These are phyloP conservation scores for Trichoderma sp. DNA, from an alignment of 2,329 filamentous ascomycete species.

Conservation along the genomic window DNA sequence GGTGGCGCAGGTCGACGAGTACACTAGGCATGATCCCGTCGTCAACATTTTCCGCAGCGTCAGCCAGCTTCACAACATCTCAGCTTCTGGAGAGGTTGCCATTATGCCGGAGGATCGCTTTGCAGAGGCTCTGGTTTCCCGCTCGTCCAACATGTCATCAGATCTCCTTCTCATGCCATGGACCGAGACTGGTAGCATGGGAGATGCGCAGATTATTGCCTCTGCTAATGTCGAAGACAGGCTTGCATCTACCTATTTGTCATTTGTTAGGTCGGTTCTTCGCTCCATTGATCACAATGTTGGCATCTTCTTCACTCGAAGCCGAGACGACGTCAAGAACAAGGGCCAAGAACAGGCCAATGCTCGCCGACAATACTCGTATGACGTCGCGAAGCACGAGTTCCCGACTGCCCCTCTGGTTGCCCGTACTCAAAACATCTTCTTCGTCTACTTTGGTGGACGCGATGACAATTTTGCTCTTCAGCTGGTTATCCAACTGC, in stretches of 20 bases:
- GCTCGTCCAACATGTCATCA: slow-evolving; percentile 65
- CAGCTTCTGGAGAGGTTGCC: slow-evolving; percentile 76
- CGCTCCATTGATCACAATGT: slow-evolving; percentile 66
- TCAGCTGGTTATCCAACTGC: slow-evolving; percentile 78
- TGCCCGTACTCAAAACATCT: slow-evolving; percentile 76
- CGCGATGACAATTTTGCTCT: slow-evolving; percentile 78
- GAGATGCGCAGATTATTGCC: slow-evolving; percentile 49
- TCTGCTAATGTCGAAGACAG: slow-evolving; percentile 35
- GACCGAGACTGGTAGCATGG: slow-evolving; percentile 77
- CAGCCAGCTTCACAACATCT: slow-evolving; percentile 77
- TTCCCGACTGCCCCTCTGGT: slow-evolving; percentile 55
- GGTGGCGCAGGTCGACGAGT: slow-evolving; percentile 77
- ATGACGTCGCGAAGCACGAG: slow-evolving; percentile 56
- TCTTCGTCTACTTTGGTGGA: slow-evolving; percentile 83
- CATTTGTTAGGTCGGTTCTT: slow-evolving; percentile 70
- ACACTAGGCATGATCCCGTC: slow-evolving; percentile 72
- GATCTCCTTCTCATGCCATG: slow-evolving; percentile 84
- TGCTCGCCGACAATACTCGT: slow-evolving; percentile 54
- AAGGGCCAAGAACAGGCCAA: slow-evolving; percentile 33
- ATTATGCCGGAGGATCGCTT: slow-evolving; percentile 76
- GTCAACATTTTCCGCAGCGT: slow-evolving; percentile 90
- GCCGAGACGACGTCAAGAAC: slow-evolving; percentile 39
- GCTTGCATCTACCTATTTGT: slow-evolving; percentile 55
- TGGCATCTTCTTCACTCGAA: slow-evolving; percentile 74
- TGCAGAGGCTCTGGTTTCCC: slow-evolving; percentile 70